Evolutionary conservation across 257 asterid species (phyloP), one percentile per base, ranked within the genome.

Genomic region (Solanum raphanifolium): DNA sequence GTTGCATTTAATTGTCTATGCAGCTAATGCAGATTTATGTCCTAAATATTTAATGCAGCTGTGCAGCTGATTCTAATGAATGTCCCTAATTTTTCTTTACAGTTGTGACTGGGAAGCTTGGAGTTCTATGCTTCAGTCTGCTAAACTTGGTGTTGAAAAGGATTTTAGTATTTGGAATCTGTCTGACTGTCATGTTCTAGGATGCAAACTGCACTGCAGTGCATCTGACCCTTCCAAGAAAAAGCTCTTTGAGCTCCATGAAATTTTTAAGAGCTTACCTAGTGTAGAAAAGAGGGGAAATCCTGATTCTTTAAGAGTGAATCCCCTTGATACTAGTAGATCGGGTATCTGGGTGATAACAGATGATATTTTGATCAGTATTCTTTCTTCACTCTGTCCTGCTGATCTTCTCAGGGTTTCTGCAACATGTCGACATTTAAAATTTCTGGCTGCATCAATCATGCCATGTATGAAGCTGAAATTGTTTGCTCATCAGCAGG

Each of bases 391-490:
- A 34, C 94, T 96, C 82, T 60, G 89, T 43, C 98, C 99, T 55
- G 84, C 85, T 90, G 98, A 96, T 90, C 98, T 97, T 75, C 89
- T 93, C 43, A 93, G 93, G 89, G 85, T 94, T 86, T 95, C 99
- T 23, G 92, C 93, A 79, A 94, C 98, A 68, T 97, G 99, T 92
- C 98, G 87, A 68, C 98, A 93, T 89, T 87, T 97, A 66, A 94
- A 93, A 91, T 86, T 82, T 88, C 91, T 97, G 93, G 94, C 99
- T 82, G 93, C 98, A 43, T 91, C 95, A 46, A 88, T 97, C 87
- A 96, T 97, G 98, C 99, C 99, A 87, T 97, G 99, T 87, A 94
- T 95, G 98, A 94, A 95, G 88, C 97, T 97, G 75, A 94, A 94
- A 90, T 97, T 97, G 78, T 97, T 92, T 90, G 98, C 98, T 69